Conservation (phyloP, 371 early-diverging fungal species). For the Syncephalastrum sp. region DNA sequence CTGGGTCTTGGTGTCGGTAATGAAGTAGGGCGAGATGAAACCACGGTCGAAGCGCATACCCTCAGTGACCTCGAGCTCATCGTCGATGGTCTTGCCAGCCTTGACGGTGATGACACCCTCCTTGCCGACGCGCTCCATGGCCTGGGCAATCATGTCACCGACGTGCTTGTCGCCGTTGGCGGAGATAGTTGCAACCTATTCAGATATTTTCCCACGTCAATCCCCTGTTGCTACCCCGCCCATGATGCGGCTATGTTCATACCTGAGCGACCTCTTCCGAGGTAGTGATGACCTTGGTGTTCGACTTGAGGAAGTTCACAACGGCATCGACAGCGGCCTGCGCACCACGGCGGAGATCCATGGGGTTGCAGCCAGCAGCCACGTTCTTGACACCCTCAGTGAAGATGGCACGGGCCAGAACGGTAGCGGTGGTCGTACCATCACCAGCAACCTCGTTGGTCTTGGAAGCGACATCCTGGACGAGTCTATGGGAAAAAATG, state of each 20-base stretch:
- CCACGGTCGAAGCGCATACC: slow-evolving; percentile 99
- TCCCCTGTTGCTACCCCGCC: not conserved
- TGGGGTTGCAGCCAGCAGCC: slow-evolving; percentile 98
- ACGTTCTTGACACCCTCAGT: slow-evolving; percentile 98
- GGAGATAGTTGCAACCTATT: slow-evolving; percentile 93
- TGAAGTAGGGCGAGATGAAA: slow-evolving; percentile 98
- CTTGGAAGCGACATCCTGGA: slow-evolving; percentile 99
- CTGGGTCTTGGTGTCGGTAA: slow-evolving; percentile 95
- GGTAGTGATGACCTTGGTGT: slow-evolving; percentile 90
- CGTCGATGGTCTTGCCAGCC: slow-evolving; percentile 97
- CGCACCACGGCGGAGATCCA: slow-evolving; percentile 96
- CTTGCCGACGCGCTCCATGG: slow-evolving; percentile 99
- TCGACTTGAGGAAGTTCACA: slow-evolving; percentile 82
- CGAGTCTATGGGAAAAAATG: slow-evolving; percentile 57
- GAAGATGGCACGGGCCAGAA: slow-evolving; percentile 97
- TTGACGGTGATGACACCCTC: slow-evolving; percentile 99
- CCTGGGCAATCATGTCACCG: slow-evolving; percentile 93
- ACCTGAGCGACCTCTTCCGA: slow-evolving; percentile 94
- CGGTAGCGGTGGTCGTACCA: slow-evolving; percentile 98
- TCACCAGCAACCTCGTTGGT: slow-evolving; percentile 98
- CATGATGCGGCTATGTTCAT: slow-evolving; percentile 5
- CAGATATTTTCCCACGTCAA: slow-evolving; percentile 7
- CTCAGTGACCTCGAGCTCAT: slow-evolving; percentile 96
- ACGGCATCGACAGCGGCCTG: slow-evolving; percentile 91
- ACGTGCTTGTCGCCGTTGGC: slow-evolving; percentile 98